Evolutionary conservation across 2,329 filamentous ascomycete species (phyloP).

Genomic region (Mycosphaerella arachidis): DNA sequence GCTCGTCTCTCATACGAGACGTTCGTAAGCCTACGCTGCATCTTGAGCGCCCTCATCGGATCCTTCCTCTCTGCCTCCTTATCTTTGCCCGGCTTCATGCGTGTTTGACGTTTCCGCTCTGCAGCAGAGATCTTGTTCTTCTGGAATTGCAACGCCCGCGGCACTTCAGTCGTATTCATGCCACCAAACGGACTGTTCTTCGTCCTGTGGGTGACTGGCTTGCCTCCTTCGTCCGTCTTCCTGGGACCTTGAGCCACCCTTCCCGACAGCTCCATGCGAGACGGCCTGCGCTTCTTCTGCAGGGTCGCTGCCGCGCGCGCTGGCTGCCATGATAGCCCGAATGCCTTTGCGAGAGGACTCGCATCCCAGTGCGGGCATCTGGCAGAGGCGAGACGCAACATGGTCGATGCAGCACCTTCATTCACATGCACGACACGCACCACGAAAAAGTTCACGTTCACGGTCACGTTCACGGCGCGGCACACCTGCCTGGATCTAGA

Average conservation of each 20-base stretch:
- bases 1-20: slow-evolving; percentile 68
- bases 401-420: slow-evolving; percentile 11
- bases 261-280: slow-evolving; percentile 50
- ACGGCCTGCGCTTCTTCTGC: slow-evolving; percentile 42
- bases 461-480: neutral
- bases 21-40: slow-evolving; percentile 75
- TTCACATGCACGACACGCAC: neutral
- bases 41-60: slow-evolving; percentile 79
- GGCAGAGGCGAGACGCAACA: slow-evolving; percentile 28
- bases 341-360: slow-evolving; percentile 25
- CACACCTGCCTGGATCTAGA: neutral
- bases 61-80: slow-evolving; percentile 46
- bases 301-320: slow-evolving; percentile 37
- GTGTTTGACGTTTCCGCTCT: slow-evolving; percentile 48
- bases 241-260: slow-evolving; percentile 36
- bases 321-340: slow-evolving; percentile 32
- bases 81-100: slow-evolving; percentile 43
- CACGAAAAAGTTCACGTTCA: slow-evolving; percentile 1
- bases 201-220: slow-evolving; percentile 33
- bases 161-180: slow-evolving; percentile 52
- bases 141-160: slow-evolving; percentile 21
- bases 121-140: slow-evolving; percentile 36
- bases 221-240: slow-evolving; percentile 22
- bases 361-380: slow-evolving; percentile 44
- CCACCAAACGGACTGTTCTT: slow-evolving; percentile 54